Percentiles rank a stretch among this genome's conserved stretches.
These are phyloP conservation scores for Quercus lobata DNA, from an alignment of 331 rosid species.

Conservation along the genomic window DNA sequence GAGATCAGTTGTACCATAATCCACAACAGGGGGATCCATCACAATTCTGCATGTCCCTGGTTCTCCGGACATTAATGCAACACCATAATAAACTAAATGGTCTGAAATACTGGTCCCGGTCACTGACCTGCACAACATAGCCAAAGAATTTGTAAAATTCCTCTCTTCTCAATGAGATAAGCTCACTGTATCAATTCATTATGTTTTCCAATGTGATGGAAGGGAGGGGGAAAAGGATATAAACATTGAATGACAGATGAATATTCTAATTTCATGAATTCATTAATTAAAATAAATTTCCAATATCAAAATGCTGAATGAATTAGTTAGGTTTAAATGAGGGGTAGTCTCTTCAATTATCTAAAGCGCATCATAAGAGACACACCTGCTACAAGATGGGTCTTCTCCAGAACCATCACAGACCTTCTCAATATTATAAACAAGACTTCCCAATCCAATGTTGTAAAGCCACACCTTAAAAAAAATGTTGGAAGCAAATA, in stretches of 20 bases:
- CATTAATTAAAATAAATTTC: too few species aligned
- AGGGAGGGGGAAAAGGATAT: too few species aligned
- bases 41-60: constrained; percentile 68
- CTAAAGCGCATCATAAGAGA: background rate
- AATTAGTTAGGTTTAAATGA: background rate
- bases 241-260: too few species aligned
- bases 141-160: constrained; percentile 17
- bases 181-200: background rate
- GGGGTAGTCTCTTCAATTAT: background rate
- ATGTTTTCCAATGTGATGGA: too few species aligned
- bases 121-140: constrained; percentile 64
- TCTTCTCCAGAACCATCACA: constrained; percentile 94
- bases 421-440: constrained; percentile 59
- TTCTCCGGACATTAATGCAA: constrained; percentile 42
- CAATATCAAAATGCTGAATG: too few species aligned
- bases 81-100: constrained; percentile 69
- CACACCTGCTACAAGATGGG: constrained; percentile 84
- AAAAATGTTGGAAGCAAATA: background rate
- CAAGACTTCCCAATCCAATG: constrained; percentile 62
- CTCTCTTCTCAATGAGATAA: background rate
- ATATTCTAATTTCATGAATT: too few species aligned
- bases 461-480: constrained; percentile 88
- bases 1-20: constrained; percentile 34
- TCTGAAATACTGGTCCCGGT: constrained; percentile 76
- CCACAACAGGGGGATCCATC: constrained; percentile 39